phyloP scores from a whole-genome alignment of 805 yeast genomes.

The Saccharomycopsis babjevae region DNA sequence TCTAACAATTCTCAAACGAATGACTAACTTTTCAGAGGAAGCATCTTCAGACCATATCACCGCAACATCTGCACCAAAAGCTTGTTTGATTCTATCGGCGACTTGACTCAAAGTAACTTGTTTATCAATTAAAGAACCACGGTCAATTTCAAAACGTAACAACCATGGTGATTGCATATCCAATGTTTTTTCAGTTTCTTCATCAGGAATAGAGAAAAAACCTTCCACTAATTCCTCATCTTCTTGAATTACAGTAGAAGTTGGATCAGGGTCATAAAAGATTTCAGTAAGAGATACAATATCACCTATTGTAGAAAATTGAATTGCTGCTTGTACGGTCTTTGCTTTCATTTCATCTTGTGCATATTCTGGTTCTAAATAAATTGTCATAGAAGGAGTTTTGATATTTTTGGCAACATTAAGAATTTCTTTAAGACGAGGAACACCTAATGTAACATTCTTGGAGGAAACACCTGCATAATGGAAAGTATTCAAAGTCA shows the following conservation, averaged over 20 bases:
- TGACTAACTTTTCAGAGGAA: slow-evolving; percentile 88
- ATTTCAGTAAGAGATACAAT: slow-evolving; percentile 97
- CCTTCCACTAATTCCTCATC: slow-evolving; percentile 97
- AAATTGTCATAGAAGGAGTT: slow-evolving; percentile 99
- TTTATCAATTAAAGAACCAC: slow-evolving; percentile 98
- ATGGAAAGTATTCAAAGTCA: slow-evolving; percentile 96
- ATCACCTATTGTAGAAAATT: slow-evolving; percentile 88
- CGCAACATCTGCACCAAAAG: slow-evolving; percentile 89
- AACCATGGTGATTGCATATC: slow-evolving; percentile 98
- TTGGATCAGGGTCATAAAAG: slow-evolving; percentile 96
- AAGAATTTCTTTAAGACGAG: slow-evolving; percentile 94
- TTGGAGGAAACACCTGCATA: slow-evolving; percentile 96
- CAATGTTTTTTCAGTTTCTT: slow-evolving; percentile 85
- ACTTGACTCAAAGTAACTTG: slow-evolving; percentile 97
- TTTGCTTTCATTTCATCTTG: slow-evolving; percentile 90
- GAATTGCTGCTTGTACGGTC: slow-evolving; percentile 91
- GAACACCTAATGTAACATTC: slow-evolving; percentile 95
- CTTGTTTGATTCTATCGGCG: slow-evolving; percentile 86
- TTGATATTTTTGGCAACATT: slow-evolving; percentile 97
- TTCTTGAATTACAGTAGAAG: slow-evolving; percentile 90
- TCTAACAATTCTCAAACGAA: slow-evolving; percentile 97
- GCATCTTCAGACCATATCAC: slow-evolving; percentile 97
- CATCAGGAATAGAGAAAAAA: slow-evolving; percentile 95
- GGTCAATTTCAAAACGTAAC: slow-evolving; percentile 89
- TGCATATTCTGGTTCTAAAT: slow-evolving; percentile 69